phyloP scores from a whole-genome alignment of 352 stramenopile genomes.

The Phytopythium helicoides region DNA sequence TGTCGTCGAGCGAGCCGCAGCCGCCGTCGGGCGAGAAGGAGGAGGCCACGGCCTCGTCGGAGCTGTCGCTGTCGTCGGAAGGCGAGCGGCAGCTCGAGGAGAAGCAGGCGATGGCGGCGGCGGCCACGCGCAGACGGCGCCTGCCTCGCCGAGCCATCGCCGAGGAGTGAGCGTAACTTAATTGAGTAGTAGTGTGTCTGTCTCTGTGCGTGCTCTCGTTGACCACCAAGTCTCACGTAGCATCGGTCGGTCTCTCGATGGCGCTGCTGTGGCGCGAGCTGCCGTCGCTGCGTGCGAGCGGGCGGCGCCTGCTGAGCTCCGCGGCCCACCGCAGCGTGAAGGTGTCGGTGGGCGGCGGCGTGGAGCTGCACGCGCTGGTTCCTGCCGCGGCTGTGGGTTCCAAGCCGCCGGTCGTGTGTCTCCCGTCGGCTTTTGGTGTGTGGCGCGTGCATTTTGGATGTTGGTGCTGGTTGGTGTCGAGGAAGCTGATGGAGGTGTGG shows the following conservation, averaged over 20 bases:
- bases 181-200: too few species aligned
- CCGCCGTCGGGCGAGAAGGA: conserved; percentile 16
- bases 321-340: conserved; percentile 30
- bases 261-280: too few species aligned
- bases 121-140: conserved; percentile 7
- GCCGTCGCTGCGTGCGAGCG: too few species aligned
- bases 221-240: too few species aligned
- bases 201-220: too few species aligned
- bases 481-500: too few species aligned
- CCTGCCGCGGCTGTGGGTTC: conserved; percentile 8
- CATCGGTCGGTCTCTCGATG: too few species aligned
- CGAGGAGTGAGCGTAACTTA: too few species aligned
- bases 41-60: conserved; percentile 33
- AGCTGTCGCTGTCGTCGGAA: conserved; percentile 30
- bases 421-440: conserved; percentile 65
- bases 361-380: conserved; percentile 44
- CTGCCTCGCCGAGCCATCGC: not conserved
- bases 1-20: not conserved
- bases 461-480: too few species aligned
- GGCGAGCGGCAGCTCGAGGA: conserved; percentile 10
- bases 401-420: conserved; percentile 50
- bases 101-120: conserved; percentile 7
- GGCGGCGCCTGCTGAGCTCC: too few species aligned
- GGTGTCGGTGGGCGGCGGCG: conserved; percentile 30
- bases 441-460: too few species aligned